Conservation (phyloP, 352 stramenopile species). For the Globisporangium acanthophoron region DNA sequence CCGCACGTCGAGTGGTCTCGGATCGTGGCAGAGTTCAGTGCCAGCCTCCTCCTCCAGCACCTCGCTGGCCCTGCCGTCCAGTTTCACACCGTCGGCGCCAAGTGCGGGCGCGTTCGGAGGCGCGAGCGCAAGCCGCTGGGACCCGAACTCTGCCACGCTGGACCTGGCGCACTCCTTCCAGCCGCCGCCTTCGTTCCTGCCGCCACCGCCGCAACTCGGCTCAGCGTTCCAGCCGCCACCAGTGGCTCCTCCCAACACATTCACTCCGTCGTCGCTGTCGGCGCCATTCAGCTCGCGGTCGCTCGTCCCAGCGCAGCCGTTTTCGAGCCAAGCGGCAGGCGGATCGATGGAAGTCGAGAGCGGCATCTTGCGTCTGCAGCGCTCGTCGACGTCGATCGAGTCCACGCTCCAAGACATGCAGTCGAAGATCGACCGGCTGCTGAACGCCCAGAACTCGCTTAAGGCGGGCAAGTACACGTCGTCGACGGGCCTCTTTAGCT, state of each 20-base stretch:
- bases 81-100: constrained; percentile 14
- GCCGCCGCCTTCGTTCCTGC: constrained; percentile 1
- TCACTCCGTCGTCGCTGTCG: constrained; percentile 1
- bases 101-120: background rate
- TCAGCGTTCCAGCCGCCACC: background rate
- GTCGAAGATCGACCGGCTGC: constrained; percentile 72
- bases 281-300: constrained; percentile 10
- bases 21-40: background rate
- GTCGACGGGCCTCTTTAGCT: constrained; percentile 7
- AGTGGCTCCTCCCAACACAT: constrained; percentile 2
- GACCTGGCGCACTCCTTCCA: constrained; percentile 10
- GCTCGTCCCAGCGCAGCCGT: constrained; percentile 21
- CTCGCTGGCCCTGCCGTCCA: background rate
- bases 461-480: constrained; percentile 39
- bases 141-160: background rate
- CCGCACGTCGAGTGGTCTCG: background rate
- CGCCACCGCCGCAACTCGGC: background rate
- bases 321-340: constrained; percentile 17
- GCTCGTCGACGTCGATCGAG: constrained; percentile 76
- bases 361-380: constrained; percentile 59
- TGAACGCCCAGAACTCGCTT: constrained; percentile 49
- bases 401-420: constrained; percentile 66
- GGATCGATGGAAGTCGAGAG: constrained; percentile 44
- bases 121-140: constrained; percentile 10
- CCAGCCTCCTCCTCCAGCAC: background rate